Conservation (phyloP, 2,329 filamentous ascomycete genomes). For the Botrytis byssoidea region DNA sequence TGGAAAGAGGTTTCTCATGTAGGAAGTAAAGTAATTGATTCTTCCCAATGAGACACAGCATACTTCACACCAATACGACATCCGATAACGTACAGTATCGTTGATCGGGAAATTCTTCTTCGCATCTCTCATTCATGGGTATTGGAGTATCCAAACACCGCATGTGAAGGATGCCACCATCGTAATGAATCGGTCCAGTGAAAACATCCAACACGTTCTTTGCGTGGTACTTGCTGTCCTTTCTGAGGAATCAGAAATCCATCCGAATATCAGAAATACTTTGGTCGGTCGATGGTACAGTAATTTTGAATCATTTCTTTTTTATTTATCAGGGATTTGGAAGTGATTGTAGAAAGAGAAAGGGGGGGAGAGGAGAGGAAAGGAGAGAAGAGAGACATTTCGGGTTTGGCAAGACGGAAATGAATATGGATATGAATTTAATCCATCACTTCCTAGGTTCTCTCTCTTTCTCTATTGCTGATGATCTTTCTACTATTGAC, state of each 20-base stretch:
- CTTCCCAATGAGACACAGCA: background rate
- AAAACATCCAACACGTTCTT: background rate
- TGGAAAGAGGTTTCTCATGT: background rate
- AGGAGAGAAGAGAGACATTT: background rate
- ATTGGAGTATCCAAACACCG: background rate
- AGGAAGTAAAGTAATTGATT: background rate
- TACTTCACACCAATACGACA: background rate
- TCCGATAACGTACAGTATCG: background rate
- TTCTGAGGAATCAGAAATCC: too few species aligned
- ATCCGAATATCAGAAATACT: background rate
- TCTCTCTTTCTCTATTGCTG: background rate
- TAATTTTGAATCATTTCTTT: background rate
- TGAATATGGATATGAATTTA: background rate
- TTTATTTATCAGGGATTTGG: background rate
- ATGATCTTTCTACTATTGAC: background rate
- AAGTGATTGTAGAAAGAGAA: background rate
- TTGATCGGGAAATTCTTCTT: conserved; percentile 11
- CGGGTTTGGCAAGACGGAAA: background rate
- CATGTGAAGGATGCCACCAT: background rate
- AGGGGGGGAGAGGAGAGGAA: too few species aligned
- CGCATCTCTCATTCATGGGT: background rate
- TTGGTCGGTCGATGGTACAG: background rate
- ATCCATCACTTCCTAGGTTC: too few species aligned
- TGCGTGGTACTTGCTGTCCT: background rate
- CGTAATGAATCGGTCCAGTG: conserved; percentile 9